phyloP scores from a whole-genome alignment of 2,329 filamentous ascomycete genomes.

The Phialophora tarda region DNA sequence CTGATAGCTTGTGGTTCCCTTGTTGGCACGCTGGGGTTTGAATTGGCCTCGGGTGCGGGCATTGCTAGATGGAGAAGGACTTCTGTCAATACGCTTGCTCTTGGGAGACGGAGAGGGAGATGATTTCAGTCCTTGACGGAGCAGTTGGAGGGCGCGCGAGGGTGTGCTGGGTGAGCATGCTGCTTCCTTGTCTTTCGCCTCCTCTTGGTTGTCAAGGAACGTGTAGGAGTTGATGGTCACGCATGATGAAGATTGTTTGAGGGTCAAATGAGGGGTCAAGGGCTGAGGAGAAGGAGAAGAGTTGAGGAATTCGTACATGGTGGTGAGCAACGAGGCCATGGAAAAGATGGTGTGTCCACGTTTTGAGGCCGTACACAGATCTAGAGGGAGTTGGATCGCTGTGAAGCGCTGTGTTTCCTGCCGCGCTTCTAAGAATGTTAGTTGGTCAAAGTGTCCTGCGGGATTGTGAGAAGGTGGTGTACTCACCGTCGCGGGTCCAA shows the following conservation, averaged over 20 bases:
- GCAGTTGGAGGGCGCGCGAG: slow-evolving; percentile 44
- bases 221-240: slow-evolving; percentile 41
- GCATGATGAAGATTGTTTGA: slow-evolving; percentile 42
- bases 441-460: slow-evolving; percentile 32
- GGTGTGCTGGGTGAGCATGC: slow-evolving; percentile 23
- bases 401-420: slow-evolving; percentile 11
- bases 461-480: background rate
- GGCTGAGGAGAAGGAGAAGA: slow-evolving; percentile 43
- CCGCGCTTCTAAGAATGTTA: slow-evolving; percentile 26
- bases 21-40: slow-evolving; percentile 81
- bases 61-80: slow-evolving; percentile 64
- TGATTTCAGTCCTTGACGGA: slow-evolving; percentile 43
- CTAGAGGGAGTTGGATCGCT: slow-evolving; percentile 1
- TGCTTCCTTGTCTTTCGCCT: slow-evolving; percentile 27
- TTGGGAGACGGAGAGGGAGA: slow-evolving; percentile 43
- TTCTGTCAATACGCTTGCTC: slow-evolving; percentile 44
- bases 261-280: slow-evolving; percentile 42
- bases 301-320: slow-evolving; percentile 68
- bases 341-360: slow-evolving; percentile 12
- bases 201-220: slow-evolving; percentile 27
- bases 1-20: slow-evolving; percentile 90
- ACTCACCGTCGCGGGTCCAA: background rate
- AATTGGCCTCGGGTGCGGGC: slow-evolving; percentile 89
- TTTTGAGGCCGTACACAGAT: background rate
- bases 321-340: slow-evolving; percentile 76